Conservation (phyloP, 306 rosid genomes). For the Trifolium repens region DNA sequence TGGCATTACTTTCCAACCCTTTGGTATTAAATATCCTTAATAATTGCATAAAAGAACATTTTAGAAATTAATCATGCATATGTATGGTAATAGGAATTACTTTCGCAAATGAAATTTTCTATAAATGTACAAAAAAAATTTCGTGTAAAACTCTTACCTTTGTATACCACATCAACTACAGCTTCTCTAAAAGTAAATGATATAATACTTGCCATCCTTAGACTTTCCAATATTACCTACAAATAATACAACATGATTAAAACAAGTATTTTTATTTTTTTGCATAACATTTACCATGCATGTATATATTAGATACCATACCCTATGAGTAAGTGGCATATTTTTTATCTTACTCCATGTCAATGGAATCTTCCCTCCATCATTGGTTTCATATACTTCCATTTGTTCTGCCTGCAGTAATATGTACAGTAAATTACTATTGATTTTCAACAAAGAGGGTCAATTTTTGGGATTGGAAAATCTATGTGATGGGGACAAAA, state of each 20-base stretch:
- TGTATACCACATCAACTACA: conserved; percentile 77
- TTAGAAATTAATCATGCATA: conserved; percentile 22
- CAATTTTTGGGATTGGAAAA: conserved; percentile 34
- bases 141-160: conserved; percentile 54
- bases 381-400: conserved; percentile 63
- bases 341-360: conserved; percentile 78
- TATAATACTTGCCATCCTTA: conserved; percentile 89
- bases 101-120: conserved; percentile 4
- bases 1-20: conserved; percentile 99
- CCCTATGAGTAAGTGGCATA: conserved; percentile 59
- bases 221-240: conserved; percentile 83
- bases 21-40: conserved; percentile 87
- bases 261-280: no score
- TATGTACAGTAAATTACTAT: conserved; percentile 24
- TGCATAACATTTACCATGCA: neutral
- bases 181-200: conserved; percentile 94
- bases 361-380: conserved; percentile 61
- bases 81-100: neutral
- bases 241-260: no score
- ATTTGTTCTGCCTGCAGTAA: conserved; percentile 73
- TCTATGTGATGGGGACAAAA: conserved; percentile 11
- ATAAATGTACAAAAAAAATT: conserved; percentile 6
- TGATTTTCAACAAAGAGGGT: conserved; percentile 32
- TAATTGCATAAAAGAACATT: conserved; percentile 16
- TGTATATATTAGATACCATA: conserved; percentile 32